phyloP scores from a whole-genome alignment of 805 yeast genomes.

The Ogataea wickerhamii region DNA sequence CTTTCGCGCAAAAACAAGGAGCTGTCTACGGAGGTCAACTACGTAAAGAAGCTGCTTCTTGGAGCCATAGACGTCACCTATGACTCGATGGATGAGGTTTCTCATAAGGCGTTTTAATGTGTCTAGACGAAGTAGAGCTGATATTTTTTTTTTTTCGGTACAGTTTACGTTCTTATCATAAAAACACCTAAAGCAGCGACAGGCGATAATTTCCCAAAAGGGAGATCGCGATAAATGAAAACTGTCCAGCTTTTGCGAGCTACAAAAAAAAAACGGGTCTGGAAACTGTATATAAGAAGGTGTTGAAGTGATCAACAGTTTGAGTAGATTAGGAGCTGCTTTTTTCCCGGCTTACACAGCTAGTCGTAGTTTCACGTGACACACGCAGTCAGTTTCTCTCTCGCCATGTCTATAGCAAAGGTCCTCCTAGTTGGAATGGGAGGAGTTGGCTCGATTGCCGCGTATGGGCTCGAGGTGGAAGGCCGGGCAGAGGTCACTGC shows the following conservation, averaged over 20 bases:
- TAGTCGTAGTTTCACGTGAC: no score
- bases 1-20: slow-evolving; percentile 20
- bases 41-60: slow-evolving; percentile 22
- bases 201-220: background rate
- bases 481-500: slow-evolving; percentile 52
- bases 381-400: no score
- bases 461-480: slow-evolving; percentile 52
- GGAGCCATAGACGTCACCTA: slow-evolving; percentile 25
- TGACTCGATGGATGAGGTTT: slow-evolving; percentile 26
- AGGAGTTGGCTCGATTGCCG: slow-evolving; percentile 80
- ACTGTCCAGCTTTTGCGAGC: background rate
- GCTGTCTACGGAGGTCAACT: slow-evolving; percentile 24
- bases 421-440: slow-evolving; percentile 76
- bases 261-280: no score
- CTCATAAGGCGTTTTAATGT: slow-evolving; percentile 15
- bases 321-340: no score
- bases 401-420: slow-evolving; percentile 21
- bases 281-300: background rate
- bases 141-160: no score
- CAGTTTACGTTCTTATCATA: no score
- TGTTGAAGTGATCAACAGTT: background rate
- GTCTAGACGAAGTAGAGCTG: no score
- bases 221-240: background rate
- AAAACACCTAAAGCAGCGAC: no score
- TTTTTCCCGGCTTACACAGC: no score